Evolutionary conservation across 2,329 filamentous ascomycete species (phyloP).

Genomic region (Fusarium buharicum): DNA sequence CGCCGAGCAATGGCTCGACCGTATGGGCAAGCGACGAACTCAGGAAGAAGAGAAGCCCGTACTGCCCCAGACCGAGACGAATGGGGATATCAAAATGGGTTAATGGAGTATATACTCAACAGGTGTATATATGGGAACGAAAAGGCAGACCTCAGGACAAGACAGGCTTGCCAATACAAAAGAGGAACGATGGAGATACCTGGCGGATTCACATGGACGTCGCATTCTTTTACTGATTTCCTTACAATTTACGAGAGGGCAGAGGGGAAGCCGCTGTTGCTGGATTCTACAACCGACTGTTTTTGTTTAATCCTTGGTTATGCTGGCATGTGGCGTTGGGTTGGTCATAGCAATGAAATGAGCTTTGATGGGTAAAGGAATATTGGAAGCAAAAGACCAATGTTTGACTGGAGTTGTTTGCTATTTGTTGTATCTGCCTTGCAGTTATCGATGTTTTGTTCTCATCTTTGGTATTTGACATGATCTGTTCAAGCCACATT

Average conservation of each 20-base stretch:
- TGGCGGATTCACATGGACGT: conserved; percentile 16
- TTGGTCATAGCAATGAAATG: conserved; percentile 31
- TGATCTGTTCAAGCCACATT: no score
- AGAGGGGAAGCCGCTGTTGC: conserved; percentile 3
- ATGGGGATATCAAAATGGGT: conserved; percentile 47
- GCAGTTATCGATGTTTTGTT: background rate
- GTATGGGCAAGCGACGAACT: conserved; percentile 64
- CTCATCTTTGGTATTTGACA: background rate
- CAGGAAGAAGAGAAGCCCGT: conserved; percentile 46
- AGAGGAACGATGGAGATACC: conserved; percentile 14
- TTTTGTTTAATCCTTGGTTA: conserved; percentile 12
- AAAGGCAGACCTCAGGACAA: conserved; percentile 11
- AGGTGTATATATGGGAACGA: conserved; percentile 3
- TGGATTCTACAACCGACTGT: conserved; percentile 14
- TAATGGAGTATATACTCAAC: conserved; percentile 15
- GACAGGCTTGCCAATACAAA: conserved; percentile 13
- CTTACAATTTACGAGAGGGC: background rate
- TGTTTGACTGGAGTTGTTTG: background rate
- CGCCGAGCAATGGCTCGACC: conserved; percentile 91
- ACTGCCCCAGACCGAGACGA: conserved; percentile 38
- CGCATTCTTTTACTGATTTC: conserved; percentile 13
- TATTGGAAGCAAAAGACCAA: background rate
- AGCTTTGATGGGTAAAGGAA: background rate
- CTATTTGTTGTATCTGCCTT: background rate
- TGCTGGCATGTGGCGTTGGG: conserved; percentile 26